Percentiles rank a stretch among this genome's conserved stretches.
phyloP scores from a whole-genome alignment of 179 eudicot species.

The Vitellaria paradoxa region DNA sequence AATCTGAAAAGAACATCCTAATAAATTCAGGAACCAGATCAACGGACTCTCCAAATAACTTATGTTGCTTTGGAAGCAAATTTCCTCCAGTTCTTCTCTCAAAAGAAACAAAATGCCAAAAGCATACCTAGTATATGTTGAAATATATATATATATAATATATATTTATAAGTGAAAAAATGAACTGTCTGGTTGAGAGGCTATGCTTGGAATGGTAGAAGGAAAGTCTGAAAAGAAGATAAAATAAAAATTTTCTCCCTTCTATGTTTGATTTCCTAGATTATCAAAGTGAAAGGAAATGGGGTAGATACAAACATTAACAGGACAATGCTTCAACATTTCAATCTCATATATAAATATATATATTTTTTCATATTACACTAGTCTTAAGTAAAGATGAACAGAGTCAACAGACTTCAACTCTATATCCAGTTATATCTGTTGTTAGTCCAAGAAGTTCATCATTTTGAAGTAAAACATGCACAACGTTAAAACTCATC shows the following conservation, averaged over 20 bases:
- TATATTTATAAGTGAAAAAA: neutral
- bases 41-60: neutral
- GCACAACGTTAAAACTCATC: neutral
- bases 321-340: constrained; percentile 1
- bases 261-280: no score
- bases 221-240: no score
- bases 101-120: neutral
- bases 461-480: neutral
- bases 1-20: constrained; percentile 1
- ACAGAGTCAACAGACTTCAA: neutral
- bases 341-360: no score
- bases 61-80: neutral
- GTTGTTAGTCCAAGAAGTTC: neutral
- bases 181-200: neutral
- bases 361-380: neutral
- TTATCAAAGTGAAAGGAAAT: no score
- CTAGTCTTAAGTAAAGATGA: neutral
- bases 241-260: no score
- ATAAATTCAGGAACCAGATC: neutral
- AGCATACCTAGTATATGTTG: neutral
- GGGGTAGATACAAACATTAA: neutral
- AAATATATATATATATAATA: no score
- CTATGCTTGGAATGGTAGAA: no score
- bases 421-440: neutral
- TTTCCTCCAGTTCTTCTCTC: no score